Evolutionary conservation across 345 rosid genomes (phyloP), one percentile per base, ranked within the genome.

Genomic region (Stellera chamaejasme): DNA sequence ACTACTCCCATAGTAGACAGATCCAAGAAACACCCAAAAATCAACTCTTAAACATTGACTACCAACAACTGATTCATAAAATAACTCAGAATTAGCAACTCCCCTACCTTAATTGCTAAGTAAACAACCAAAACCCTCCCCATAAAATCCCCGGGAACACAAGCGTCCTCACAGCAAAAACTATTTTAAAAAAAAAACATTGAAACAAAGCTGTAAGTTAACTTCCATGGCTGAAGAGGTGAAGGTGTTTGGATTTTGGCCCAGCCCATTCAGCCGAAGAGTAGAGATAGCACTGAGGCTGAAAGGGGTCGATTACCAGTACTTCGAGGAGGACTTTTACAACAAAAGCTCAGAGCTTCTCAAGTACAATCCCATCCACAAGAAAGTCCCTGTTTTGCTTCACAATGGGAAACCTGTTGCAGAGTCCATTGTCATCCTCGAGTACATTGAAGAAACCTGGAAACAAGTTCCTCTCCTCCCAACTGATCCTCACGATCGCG

Each of bases 301-400:
- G 10, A 63, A 69, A 19, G 64, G 64, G 10, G 43, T 69, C 28
- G 16, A 12, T 0, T 63, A 53, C 47, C 53, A 68, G 39, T 10
- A 11, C 23, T 9, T 62, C 1, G 58, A 54, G 27, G 56, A 54
- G 14, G 64, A 69, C 41, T 8, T 64, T 2, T 0, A 10, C 25
- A 65, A 70, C 50, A 70, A 70, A 53, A 70, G 75, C 44, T 32
- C 60, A 56, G 57, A 52, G 10, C 70, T 66, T 51, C 70, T 65
- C 11, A 5, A 56, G 2, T 43, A 7, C 56, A 70, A 61, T 32
- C 70, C 75, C 6, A 23, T 66, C n/a, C n/a, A 56, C 64, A 50
- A 70, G 56, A 61, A 50, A 50, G 51, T 70, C 28, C 75, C 75
- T 10, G 70, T 69, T 6, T 65, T 69, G 5, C 5, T 69, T 26